Evolutionary conservation across 352 stramenopile genomes (phyloP), one percentile per base, ranked within the genome.

Genomic region (Globisporangium abappressorium): DNA sequence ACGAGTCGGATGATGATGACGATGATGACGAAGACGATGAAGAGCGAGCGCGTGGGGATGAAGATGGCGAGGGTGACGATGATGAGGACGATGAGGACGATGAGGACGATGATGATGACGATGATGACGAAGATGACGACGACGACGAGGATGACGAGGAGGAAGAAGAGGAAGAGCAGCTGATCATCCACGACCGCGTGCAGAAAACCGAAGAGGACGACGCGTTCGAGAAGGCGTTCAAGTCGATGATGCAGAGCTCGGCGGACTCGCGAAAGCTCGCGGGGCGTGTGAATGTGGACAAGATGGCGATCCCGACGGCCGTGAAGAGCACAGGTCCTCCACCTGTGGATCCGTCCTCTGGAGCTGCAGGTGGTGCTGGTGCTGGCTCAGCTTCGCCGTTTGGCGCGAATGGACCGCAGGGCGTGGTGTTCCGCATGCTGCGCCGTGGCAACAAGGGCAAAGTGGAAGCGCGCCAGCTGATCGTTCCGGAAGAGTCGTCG

Each of bases 381-480:
- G 30, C 41, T 38, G 59, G 24, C 2, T 41, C 38, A 24, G 38
- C 58, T 0, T 63, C 77, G 22, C 74, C 76, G 34, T 68, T 79
- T 30, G 66, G 69, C 22, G 72, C 43, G 0, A 76, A 70, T 65
- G 80, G 71, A 5, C 69, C 71, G 14, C 64, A 71, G 18, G 90
- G 84, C 8, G 86, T 97, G 20, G 78, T 92, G 33, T 99, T 99
- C 70, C 95, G 97, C 34, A 89, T 99, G 68, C 73, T 99, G 7
- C 98, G 98, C 67, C 94, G 97, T 57, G 97, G 97, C 22, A 98
- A 98, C 79, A 99, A 98, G 79, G 97, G 97, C 68, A 98, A 98
- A 69, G 85, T 98, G 63, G 97, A 99, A 68, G 93, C 96, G 0
- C 95, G 97, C 28, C 79, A 96, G 57, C 73, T 99, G 51, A 67